Percentiles rank a stretch among this genome's conserved stretches.
phyloP scores from a whole-genome alignment of 768 basidiomycete species.

The Mycena latifolia region DNA sequence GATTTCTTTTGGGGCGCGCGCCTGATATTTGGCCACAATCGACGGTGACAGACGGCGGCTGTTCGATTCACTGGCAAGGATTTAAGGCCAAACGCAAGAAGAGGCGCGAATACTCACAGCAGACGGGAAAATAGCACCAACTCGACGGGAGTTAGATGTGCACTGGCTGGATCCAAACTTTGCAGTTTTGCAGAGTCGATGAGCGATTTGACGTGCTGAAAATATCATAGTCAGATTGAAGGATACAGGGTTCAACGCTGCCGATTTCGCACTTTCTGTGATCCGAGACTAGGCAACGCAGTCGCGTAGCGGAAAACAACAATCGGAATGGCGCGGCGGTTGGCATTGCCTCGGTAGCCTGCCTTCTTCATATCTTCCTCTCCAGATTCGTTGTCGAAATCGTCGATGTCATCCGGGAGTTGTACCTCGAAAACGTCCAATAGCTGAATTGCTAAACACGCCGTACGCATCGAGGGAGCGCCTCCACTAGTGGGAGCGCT shows the following conservation, averaged over 20 bases:
- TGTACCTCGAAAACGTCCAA: conserved; percentile 25
- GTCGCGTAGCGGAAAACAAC: conserved; percentile 32
- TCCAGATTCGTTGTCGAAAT: conserved; percentile 6
- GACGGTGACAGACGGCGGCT: conserved; percentile 20
- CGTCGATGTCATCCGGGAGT: conserved; percentile 28
- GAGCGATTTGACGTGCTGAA: conserved; percentile 8
- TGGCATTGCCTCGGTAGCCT: conserved; percentile 23
- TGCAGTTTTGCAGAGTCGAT: background rate
- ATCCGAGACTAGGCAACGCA: conserved; percentile 16
- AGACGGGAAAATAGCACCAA: conserved; percentile 4
- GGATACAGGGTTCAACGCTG: background rate
- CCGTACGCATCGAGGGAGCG: background rate
- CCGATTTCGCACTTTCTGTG: conserved; percentile 3
- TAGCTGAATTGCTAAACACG: conserved; percentile 25
- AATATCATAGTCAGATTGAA: background rate
- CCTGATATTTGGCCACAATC: conserved; percentile 20
- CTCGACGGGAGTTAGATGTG: background rate
- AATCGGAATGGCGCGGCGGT: conserved; percentile 30
- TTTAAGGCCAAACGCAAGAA: background rate
- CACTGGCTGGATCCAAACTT: background rate
- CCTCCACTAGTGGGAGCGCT: no score
- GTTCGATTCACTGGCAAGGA: conserved; percentile 23
- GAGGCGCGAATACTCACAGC: background rate
- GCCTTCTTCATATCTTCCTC: background rate
- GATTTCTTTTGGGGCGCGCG: background rate